Percentiles rank a stretch among this genome's conserved stretches.
Evolutionary conservation across 2,329 filamentous ascomycete genomes (phyloP).

Genomic region (Daldinia sp.): DNA sequence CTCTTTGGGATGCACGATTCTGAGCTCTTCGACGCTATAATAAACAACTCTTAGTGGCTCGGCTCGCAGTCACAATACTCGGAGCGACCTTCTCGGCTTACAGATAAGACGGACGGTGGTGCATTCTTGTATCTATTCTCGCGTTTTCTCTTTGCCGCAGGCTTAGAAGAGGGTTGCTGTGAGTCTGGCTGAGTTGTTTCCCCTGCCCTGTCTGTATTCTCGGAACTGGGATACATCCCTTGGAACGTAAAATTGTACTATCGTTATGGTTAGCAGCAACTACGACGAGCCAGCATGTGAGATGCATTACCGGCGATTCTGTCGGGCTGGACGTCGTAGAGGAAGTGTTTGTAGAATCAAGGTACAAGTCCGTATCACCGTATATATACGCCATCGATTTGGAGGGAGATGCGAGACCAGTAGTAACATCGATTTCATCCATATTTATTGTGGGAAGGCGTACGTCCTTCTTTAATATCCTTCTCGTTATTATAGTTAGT

Average conservation of each 20-base stretch:
- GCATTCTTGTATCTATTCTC: slow-evolving; percentile 67
- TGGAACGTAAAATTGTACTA: slow-evolving; percentile 53
- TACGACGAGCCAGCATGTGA: background rate
- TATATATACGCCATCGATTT: slow-evolving; percentile 53
- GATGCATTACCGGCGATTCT: slow-evolving; percentile 53
- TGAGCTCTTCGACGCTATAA: slow-evolving; percentile 68
- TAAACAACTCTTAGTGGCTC: slow-evolving; percentile 30
- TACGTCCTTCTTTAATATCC: background rate
- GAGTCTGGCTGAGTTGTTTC: slow-evolving; percentile 43
- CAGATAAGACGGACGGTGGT: slow-evolving; percentile 62
- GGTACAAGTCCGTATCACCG: slow-evolving; percentile 54
- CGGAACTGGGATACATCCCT: slow-evolving; percentile 45
- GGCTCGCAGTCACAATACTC: slow-evolving; percentile 6
- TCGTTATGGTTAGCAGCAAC: slow-evolving; percentile 32
- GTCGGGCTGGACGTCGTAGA: slow-evolving; percentile 56
- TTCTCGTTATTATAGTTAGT: background rate
- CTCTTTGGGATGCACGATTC: slow-evolving; percentile 71
- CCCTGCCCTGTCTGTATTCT: slow-evolving; percentile 44
- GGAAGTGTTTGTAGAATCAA: slow-evolving; percentile 52
- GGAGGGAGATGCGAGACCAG: slow-evolving; percentile 53
- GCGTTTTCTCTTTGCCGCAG: slow-evolving; percentile 61
- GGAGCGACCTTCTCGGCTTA: slow-evolving; percentile 50
- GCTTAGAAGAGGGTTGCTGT: slow-evolving; percentile 51
- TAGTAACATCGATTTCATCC: slow-evolving; percentile 50
- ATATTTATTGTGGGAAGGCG: slow-evolving; percentile 41